Evolutionary conservation across 805 yeast species (phyloP).

Genomic region (Jamesozyma piceae): DNA sequence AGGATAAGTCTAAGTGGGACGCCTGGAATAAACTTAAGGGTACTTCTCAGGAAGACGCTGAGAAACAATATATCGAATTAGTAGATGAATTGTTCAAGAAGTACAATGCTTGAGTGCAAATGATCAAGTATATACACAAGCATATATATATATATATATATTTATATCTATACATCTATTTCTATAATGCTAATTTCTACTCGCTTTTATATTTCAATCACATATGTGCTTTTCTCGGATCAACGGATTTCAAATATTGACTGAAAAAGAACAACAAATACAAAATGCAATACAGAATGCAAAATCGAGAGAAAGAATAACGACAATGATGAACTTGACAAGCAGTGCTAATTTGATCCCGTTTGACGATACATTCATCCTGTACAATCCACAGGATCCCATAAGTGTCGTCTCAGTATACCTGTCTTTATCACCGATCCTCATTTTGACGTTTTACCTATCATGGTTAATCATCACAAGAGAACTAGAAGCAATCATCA

Average conservation of each 20-base stretch:
- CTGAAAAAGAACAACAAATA: too few relatives aligned
- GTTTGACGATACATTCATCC: constrained; percentile 78
- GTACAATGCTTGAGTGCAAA: constrained; percentile 28
- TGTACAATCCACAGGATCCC: constrained; percentile 60
- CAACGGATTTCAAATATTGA: too few relatives aligned
- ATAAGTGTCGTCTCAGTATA: constrained; percentile 57
- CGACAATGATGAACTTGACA: not conserved
- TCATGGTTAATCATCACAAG: constrained; percentile 77
- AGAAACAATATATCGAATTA: constrained; percentile 61
- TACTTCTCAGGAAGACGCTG: constrained; percentile 81
- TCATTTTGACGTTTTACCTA: constrained; percentile 65
- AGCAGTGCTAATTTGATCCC: constrained; percentile 32
- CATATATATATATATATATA: too few relatives aligned
- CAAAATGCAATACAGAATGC: too few relatives aligned
- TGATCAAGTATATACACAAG: too few relatives aligned
- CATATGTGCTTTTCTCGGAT: too few relatives aligned
- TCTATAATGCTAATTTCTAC: too few relatives aligned
- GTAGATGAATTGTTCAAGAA: constrained; percentile 55
- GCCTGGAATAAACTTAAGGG: constrained; percentile 90
- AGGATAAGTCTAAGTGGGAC: constrained; percentile 96
- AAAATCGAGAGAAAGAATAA: too few relatives aligned
- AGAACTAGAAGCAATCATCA: constrained; percentile 74
- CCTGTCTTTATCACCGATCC: constrained; percentile 72
- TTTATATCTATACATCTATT: not conserved
- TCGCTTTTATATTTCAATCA: too few relatives aligned